phyloP scores from a whole-genome alignment of 2,329 filamentous ascomycete genomes.

The Trichoderma koningii region DNA sequence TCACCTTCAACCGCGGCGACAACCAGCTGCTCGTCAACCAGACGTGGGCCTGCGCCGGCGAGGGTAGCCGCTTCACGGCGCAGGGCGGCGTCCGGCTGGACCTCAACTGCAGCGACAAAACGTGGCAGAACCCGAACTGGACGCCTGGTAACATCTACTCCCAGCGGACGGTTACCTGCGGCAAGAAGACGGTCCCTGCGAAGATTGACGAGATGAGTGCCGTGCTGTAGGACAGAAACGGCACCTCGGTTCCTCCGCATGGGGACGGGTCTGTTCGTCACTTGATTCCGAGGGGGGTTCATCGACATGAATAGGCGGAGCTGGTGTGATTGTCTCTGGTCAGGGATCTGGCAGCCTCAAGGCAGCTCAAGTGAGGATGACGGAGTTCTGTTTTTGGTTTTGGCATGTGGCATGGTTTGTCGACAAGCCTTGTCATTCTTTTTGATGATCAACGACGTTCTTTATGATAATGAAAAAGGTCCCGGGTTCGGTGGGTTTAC shows the following conservation, averaged over 20 bases:
- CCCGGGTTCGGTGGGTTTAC: neutral
- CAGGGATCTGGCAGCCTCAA: neutral
- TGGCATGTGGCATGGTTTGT: neutral
- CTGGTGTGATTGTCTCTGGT: neutral
- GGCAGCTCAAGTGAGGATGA: neutral
- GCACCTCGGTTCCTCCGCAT: neutral
- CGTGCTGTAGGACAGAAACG: slow-evolving; percentile 31
- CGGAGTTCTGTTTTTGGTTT: neutral
- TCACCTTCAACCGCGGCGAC: slow-evolving; percentile 46
- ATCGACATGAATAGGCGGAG: neutral
- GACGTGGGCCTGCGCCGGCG: slow-evolving; percentile 51
- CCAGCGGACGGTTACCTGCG: slow-evolving; percentile 35
- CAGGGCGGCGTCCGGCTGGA: slow-evolving; percentile 34
- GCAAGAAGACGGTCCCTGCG: slow-evolving; percentile 32
- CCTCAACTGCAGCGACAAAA: slow-evolving; percentile 37
- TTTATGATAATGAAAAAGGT: slow-evolving; percentile 29
- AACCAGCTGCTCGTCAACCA: slow-evolving; percentile 49
- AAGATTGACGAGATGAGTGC: slow-evolving; percentile 36
- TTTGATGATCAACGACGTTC: slow-evolving; percentile 27
- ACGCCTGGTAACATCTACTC: slow-evolving; percentile 39
- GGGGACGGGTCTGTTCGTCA: neutral
- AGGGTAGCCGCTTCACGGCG: slow-evolving; percentile 39
- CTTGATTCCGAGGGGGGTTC: neutral
- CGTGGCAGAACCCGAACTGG: slow-evolving; percentile 39
- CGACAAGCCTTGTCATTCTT: neutral